Conservation (phyloP, 2,329 filamentous ascomycete genomes). For the Penicillium sp. region DNA sequence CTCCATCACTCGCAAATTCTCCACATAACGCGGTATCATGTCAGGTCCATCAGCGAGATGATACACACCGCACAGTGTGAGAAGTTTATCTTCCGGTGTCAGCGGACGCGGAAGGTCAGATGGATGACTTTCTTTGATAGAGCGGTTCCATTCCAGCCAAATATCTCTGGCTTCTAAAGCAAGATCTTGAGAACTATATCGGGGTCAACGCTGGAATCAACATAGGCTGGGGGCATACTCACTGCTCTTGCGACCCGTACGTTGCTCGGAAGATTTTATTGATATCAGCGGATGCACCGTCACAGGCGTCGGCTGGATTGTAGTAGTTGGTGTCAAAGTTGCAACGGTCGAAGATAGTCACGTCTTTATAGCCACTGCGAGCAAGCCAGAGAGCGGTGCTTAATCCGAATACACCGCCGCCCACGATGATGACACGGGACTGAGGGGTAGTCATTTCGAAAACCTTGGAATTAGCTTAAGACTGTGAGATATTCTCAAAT, state of each 20-base stretch:
- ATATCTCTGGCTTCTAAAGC: conserved; percentile 34
- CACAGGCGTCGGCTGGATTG: conserved; percentile 49
- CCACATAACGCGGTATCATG: conserved; percentile 16
- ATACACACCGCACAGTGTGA: conserved; percentile 19
- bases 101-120: conserved; percentile 23
- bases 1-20: conserved; percentile 17
- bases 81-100: conserved; percentile 21
- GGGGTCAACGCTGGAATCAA: too few species aligned
- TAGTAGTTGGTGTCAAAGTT: conserved; percentile 12
- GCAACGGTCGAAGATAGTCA: conserved; percentile 48
- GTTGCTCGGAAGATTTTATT: conserved; percentile 50
- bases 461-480: background rate
- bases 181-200: conserved; percentile 25
- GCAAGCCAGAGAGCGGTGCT: conserved; percentile 42
- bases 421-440: conserved; percentile 44
- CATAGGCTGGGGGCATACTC: background rate
- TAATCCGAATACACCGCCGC: conserved; percentile 56
- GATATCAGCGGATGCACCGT: conserved; percentile 49
- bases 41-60: conserved; percentile 16
- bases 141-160: conserved; percentile 32
- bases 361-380: conserved; percentile 44
- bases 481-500: too few species aligned
- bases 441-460: conserved; percentile 12
- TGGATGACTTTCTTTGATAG: conserved; percentile 12
- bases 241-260: conserved; percentile 42